Evolutionary conservation across 257 asterid species (phyloP).

Genomic region (Mitragyna speciosa): DNA sequence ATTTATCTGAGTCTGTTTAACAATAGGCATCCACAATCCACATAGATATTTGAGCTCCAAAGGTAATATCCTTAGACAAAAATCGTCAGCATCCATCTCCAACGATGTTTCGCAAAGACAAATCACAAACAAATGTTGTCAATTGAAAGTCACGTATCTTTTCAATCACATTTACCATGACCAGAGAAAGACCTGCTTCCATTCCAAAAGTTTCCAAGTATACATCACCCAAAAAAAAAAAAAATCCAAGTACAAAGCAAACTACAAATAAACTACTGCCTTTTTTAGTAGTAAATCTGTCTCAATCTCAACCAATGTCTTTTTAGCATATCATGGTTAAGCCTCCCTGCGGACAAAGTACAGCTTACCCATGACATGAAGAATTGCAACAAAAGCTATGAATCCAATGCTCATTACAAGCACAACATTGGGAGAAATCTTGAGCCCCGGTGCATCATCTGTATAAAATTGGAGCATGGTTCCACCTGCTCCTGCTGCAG

Average conservation of each 20-base stretch:
- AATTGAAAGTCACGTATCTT: background rate
- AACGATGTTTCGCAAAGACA: background rate
- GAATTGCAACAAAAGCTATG: constrained; percentile 39
- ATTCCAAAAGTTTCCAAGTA: background rate
- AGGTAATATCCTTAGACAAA: background rate
- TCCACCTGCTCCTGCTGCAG: constrained; percentile 34
- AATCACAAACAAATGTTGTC: background rate
- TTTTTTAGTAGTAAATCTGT: background rate
- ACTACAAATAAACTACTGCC: background rate
- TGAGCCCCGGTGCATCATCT: constrained; percentile 42
- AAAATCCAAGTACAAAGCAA: background rate
- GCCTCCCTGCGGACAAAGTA: constrained; percentile 34
- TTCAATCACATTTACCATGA: background rate
- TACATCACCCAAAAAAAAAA: no score
- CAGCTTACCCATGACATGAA: constrained; percentile 43
- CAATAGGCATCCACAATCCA: background rate
- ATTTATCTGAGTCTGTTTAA: background rate
- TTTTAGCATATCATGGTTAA: background rate
- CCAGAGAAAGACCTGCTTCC: background rate
- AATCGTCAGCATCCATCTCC: background rate
- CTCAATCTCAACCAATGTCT: background rate
- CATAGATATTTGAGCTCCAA: background rate
- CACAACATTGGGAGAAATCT: constrained; percentile 40
- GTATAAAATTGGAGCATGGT: constrained; percentile 45
- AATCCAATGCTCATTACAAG: constrained; percentile 48